Conservation (phyloP, 768 basidiomycete species). For the Trametes sanguinea region DNA sequence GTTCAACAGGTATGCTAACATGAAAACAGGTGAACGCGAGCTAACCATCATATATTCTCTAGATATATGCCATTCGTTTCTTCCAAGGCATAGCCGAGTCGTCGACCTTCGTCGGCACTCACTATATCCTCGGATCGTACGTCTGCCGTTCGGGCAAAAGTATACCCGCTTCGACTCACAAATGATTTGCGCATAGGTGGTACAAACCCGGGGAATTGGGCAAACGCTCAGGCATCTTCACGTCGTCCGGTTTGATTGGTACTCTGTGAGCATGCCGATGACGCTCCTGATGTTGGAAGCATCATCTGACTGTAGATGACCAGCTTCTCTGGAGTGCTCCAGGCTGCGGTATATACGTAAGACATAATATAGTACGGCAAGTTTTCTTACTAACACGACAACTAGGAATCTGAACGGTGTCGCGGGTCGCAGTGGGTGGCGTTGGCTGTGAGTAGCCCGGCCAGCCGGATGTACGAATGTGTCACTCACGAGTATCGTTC, state of each 20-base stretch:
- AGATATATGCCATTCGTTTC: constrained; percentile 73
- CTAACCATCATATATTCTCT: not conserved
- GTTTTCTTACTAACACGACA: not conserved
- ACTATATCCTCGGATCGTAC: constrained; percentile 72
- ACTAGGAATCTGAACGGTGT: constrained; percentile 53
- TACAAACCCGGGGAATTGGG: constrained; percentile 71
- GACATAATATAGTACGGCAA: no score
- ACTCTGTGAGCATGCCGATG: constrained; percentile 48
- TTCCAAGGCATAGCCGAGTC: constrained; percentile 74
- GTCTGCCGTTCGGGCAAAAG: constrained; percentile 27
- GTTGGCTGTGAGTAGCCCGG: constrained; percentile 54
- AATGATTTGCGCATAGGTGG: constrained; percentile 45
- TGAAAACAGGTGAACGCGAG: not conserved
- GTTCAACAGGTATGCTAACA: constrained; percentile 51
- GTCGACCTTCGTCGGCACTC: constrained; percentile 76
- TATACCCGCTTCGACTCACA: not conserved
- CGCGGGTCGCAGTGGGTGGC: constrained; percentile 62
- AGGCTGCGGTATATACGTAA: constrained; percentile 62
- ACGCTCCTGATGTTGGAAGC: not conserved
- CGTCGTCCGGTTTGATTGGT: constrained; percentile 59
- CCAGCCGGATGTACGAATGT: not conserved
- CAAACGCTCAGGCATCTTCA: constrained; percentile 72
- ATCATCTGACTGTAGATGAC: not conserved
- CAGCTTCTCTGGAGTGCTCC: constrained; percentile 67
- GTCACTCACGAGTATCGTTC: not conserved